Base-by-base conservation (phyloP, 2,329 filamentous ascomycete species). In the Aureobasidium leucospermi region DNA sequence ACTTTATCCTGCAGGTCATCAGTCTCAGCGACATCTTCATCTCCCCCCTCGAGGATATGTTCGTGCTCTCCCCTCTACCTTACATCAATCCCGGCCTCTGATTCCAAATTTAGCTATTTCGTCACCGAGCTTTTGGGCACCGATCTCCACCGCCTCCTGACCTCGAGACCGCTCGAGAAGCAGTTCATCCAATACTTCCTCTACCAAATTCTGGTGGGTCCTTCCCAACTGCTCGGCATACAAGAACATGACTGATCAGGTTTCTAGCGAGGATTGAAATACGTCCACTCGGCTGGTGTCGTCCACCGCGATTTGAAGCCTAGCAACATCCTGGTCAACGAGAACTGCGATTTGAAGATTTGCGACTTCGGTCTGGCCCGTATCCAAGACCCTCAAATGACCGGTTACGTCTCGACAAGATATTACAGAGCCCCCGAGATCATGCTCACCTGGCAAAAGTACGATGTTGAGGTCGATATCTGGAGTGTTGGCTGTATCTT, bases 381-480 rank as follows among this genome's bases (percentile, higher is more conserved):
- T 75, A 96, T 99, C 69, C 94, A 99, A 74, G 94, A 99, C 71
- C 94, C 94, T 38, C 94, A 99, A 77, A 99, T 99, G 94, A 99
- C 94, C 43, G 94, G 94, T 67, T 99, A 99, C 72, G 94, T 99
- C 62, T 97, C 94, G 49, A 99, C 94, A 63, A 83, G 94, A 81
- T 99, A 99, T 81, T 99, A 99, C 82, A 87, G 94, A 70, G 94
- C 94, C 8, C 94, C 94, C 16, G 94, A 99, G 76, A 99, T 99
- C 73, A 99, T 99, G 94, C 90, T 99, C 72, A 97, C 94, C 65
- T 99, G 94, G 94, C 94, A 99, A 80, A 99, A 99, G 79, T 99
- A 99, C 77, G 94, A 99, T 68, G 87, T 97, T 49, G 94, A 97
- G 78, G 94, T 99, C 61, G 94, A 99, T 73, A 96, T 99, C 72